Evolutionary conservation across 2,329 filamentous ascomycete genomes (phyloP).

Genomic region (Ascochyta fabae): DNA sequence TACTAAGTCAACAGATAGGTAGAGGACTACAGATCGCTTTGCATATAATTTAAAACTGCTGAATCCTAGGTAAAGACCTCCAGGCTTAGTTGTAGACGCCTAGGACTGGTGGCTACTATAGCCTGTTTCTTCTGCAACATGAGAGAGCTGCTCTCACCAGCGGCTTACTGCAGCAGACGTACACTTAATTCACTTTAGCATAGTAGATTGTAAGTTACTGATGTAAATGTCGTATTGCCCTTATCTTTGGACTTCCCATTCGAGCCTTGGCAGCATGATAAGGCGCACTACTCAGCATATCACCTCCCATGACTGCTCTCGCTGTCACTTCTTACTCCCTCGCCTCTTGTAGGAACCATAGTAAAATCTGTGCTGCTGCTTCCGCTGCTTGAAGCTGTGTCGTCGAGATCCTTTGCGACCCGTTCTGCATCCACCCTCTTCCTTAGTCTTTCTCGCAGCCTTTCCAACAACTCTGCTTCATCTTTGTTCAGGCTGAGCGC

Average conservation of each 20-base stretch:
- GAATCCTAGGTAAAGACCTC: too few relatives aligned
- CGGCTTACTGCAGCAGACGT: neutral
- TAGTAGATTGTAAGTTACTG: too few relatives aligned
- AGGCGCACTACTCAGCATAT: neutral
- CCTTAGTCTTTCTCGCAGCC: slow-evolving; percentile 42
- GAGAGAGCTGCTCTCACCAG: neutral
- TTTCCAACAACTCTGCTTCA: slow-evolving; percentile 46
- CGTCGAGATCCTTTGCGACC: slow-evolving; percentile 15
- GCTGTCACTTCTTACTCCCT: slow-evolving; percentile 16
- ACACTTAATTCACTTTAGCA: neutral
- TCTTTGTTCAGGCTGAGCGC: slow-evolving; percentile 45
- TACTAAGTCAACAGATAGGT: too few relatives aligned
- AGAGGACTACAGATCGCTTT: too few relatives aligned
- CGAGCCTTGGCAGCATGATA: slow-evolving; percentile 3
- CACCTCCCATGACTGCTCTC: slow-evolving; percentile 6
- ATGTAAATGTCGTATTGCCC: slow-evolving; percentile 5
- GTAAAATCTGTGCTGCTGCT: slow-evolving; percentile 33
- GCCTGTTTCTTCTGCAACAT: too few relatives aligned
- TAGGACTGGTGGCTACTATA: too few relatives aligned
- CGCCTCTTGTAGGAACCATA: slow-evolving; percentile 24
- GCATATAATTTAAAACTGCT: too few relatives aligned
- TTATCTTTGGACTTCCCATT: slow-evolving; percentile 14
- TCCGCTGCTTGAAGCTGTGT: slow-evolving; percentile 16
- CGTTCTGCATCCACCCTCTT: slow-evolving; percentile 19
- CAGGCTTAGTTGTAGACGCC: too few relatives aligned